Percentiles rank a stretch among this genome's conserved stretches.
Conservation (phyloP, 1,284 basidiomycete genomes). For the Ustilago xerochloae region DNA sequence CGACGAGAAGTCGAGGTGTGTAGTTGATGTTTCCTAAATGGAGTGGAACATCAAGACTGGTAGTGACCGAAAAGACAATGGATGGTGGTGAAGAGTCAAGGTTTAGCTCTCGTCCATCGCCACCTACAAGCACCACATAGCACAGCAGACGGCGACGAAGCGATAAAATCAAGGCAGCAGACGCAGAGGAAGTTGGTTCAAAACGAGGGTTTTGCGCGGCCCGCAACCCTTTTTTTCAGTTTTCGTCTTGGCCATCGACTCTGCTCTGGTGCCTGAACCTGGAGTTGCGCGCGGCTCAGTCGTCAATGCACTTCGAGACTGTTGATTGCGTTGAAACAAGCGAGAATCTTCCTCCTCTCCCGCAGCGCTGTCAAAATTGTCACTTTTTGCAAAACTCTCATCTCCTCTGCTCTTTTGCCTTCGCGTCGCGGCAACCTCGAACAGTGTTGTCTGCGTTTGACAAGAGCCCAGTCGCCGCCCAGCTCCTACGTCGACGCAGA, state of each 20-base stretch:
- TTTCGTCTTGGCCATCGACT: background rate
- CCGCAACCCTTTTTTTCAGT: slow-evolving; percentile 1
- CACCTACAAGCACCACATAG: no score
- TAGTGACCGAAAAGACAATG: slow-evolving; percentile 11
- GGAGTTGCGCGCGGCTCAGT: slow-evolving; percentile 9
- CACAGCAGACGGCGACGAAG: background rate
- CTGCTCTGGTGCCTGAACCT: background rate
- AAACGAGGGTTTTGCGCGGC: background rate
- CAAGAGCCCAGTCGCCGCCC: background rate
- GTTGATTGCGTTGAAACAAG: background rate
- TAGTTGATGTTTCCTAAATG: no score
- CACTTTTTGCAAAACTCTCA: background rate
- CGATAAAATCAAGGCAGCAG: background rate
- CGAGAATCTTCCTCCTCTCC: background rate
- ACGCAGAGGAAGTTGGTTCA: background rate
- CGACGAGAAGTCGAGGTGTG: background rate
- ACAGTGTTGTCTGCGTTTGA: background rate
- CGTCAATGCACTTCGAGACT: slow-evolving; percentile 3
- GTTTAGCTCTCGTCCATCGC: background rate
- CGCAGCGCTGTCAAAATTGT: background rate
- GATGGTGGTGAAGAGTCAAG: slow-evolving; percentile 37
- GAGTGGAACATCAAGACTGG: slow-evolving; percentile 17
- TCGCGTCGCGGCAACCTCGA: background rate
- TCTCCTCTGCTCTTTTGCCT: slow-evolving; percentile 11
- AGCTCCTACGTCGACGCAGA: slow-evolving; percentile 7